Evolutionary conservation across 192 early-diverging fungal genomes (phyloP), one percentile per base, ranked within the genome.

Genomic region (Backusella tarrabulga): DNA sequence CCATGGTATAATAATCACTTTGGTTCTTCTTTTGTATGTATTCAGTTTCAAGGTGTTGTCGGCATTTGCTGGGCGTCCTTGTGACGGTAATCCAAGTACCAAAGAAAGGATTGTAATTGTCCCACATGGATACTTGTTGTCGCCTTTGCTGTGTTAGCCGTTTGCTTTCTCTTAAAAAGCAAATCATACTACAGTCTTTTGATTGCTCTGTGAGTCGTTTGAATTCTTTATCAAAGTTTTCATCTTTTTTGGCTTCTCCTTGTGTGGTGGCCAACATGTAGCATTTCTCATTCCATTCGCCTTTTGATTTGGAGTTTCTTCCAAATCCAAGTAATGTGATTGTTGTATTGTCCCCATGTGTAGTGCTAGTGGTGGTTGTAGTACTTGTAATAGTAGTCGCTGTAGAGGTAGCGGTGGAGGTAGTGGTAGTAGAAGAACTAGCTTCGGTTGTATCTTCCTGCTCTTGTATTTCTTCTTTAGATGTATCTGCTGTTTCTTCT

Each of bases 101-200:
- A 76, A 77, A 70, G n/a, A 85, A 63, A 29, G 80, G 80, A 74
- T 85, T 85, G 11, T 11, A 29, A 2, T 63, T 3, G 23, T 63
- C 56, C 56, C 56, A 63, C 66, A 76, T 77, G 15, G 68, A 46
- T 23, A 46, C 38, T 80, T 50, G 46, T 7, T 50, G 46, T 67
- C 73, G 68, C 34, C 36, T 76, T 73, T 52, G 34, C 23, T 72
- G 56, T 38, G 50, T 40, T 9, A 46, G 29, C 72, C 38, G 29
- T 75, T 34, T 52, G 35, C 77, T 79, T 56, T 73, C 66, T 46
- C 56, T 76, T 72, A 79, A 70, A 4, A 85, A 72, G 67, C 84
- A 85, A 15, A 83, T 44, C 84, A 85, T 85, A n/a, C 44, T 76
- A 41, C 84, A 85, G 32, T 74, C 35, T 21, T 67, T 60, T 34